phyloP scores from a whole-genome alignment of 306 rosid genomes.

The Adenanthera pavonina region DNA sequence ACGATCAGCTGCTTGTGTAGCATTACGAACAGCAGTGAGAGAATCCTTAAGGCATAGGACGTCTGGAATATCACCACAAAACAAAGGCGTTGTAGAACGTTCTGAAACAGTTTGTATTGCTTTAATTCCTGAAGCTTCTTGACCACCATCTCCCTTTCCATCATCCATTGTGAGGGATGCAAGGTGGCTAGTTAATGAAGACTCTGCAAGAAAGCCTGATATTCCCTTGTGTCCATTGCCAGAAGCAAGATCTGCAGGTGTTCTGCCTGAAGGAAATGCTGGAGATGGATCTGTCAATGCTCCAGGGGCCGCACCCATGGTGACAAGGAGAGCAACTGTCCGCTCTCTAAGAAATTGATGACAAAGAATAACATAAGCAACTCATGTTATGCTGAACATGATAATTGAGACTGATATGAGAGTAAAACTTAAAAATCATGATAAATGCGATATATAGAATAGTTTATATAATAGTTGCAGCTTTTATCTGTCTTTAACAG shows the following conservation, averaged over 20 bases:
- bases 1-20: conserved; percentile 86
- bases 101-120: conserved; percentile 74
- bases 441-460: conserved; percentile 5
- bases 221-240: conserved; percentile 81
- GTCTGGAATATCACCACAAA: conserved; percentile 58
- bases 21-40: conserved; percentile 80
- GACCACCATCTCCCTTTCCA: conserved; percentile 48
- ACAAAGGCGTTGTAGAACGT: conserved; percentile 65
- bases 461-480: not conserved
- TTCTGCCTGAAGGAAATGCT: conserved; percentile 57
- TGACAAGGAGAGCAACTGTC: conserved; percentile 70
- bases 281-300: conserved; percentile 80
- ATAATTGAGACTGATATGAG: conserved; percentile 12
- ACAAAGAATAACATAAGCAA: conserved; percentile 38
- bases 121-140: conserved; percentile 49
- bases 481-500: conserved; percentile 26
- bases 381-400: conserved; percentile 27
- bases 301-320: conserved; percentile 73
- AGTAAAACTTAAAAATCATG: not conserved
- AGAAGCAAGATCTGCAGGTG: conserved; percentile 87
- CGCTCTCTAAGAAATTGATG: conserved; percentile 63
- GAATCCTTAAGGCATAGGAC: conserved; percentile 79
- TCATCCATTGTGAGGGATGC: conserved; percentile 63
- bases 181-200: conserved; percentile 62
- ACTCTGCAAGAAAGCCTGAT: conserved; percentile 84